Conservation (phyloP, 2,329 filamentous ascomycete genomes). For the Pseudocercospora musae region DNA sequence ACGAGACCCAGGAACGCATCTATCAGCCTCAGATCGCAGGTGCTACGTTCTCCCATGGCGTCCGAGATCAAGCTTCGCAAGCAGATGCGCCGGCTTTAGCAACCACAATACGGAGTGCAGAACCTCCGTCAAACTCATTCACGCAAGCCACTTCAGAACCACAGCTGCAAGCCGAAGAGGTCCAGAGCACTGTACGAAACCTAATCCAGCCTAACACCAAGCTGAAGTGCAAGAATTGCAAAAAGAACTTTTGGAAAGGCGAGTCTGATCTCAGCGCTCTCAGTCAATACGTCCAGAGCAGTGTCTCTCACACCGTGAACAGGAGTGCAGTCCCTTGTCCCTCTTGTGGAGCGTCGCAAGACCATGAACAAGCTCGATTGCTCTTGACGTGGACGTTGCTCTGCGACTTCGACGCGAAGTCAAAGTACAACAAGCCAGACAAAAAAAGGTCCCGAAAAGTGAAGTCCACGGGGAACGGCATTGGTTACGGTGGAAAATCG, state of each 20-base stretch:
- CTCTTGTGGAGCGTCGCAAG: neutral
- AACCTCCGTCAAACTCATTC: neutral
- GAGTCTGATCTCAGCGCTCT: neutral
- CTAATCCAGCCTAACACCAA: neutral
- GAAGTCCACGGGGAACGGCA: neutral
- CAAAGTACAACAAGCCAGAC: constrained; percentile 18
- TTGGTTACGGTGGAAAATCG: constrained; percentile 6
- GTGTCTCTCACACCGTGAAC: neutral
- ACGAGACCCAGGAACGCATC: neutral
- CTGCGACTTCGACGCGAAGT: constrained; percentile 35
- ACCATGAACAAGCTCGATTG: constrained; percentile 18
- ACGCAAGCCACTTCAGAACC: neutral
- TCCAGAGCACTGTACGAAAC: neutral
- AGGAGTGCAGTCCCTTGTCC: neutral
- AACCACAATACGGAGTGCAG: neutral
- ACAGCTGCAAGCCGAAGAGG: neutral
- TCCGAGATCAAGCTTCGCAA: neutral
- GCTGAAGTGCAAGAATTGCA: constrained; percentile 3
- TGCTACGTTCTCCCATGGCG: neutral
- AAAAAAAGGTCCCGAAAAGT: constrained; percentile 2
- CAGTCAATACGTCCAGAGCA: neutral
- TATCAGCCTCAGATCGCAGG: neutral
- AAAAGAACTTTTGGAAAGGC: constrained; percentile 1
- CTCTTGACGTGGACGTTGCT: constrained; percentile 39
- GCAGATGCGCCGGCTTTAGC: neutral